Evolutionary conservation across 2,329 filamentous ascomycete species (phyloP).

Genomic region (Colletotrichum sansevieriae): DNA sequence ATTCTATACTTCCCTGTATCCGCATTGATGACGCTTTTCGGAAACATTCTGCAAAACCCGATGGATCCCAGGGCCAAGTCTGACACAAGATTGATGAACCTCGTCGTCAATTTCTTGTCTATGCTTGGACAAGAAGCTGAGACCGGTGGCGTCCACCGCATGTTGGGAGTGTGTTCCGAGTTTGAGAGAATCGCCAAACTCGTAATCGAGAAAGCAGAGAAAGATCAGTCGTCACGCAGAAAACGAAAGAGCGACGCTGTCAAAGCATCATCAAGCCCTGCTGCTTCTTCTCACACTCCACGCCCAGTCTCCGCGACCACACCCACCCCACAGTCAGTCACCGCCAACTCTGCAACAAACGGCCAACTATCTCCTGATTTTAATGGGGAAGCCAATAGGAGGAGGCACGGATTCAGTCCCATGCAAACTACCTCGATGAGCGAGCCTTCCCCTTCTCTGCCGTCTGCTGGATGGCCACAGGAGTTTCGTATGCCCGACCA

Average conservation of each 20-base stretch:
- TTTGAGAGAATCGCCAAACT: conserved; percentile 94
- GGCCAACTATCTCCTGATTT: conserved; percentile 43
- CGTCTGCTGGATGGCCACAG: conserved; percentile 61
- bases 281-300: conserved; percentile 49
- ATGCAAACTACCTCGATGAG: conserved; percentile 54
- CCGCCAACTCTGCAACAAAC: conserved; percentile 25
- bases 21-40: conserved; percentile 92
- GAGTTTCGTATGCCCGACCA: conserved; percentile 55
- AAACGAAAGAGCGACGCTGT: conserved; percentile 83
- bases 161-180: conserved; percentile 94
- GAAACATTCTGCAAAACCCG: conserved; percentile 96
- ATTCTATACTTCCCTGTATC: conserved; percentile 98
- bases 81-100: conserved; percentile 90
- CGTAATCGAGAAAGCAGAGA: conserved; percentile 91
- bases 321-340: conserved; percentile 47
- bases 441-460: conserved; percentile 60
- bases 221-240: conserved; percentile 81
- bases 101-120: conserved; percentile 92
- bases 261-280: conserved; percentile 42
- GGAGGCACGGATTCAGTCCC: conserved; percentile 48
- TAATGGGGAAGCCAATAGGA: conserved; percentile 40
- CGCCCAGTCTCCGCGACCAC: conserved; percentile 47
- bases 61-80: conserved; percentile 88
- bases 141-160: conserved; percentile 90
- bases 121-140: conserved; percentile 91